Base-by-base conservation (phyloP, 2,329 filamentous ascomycete genomes). In the Cladosporium sp. region DNA sequence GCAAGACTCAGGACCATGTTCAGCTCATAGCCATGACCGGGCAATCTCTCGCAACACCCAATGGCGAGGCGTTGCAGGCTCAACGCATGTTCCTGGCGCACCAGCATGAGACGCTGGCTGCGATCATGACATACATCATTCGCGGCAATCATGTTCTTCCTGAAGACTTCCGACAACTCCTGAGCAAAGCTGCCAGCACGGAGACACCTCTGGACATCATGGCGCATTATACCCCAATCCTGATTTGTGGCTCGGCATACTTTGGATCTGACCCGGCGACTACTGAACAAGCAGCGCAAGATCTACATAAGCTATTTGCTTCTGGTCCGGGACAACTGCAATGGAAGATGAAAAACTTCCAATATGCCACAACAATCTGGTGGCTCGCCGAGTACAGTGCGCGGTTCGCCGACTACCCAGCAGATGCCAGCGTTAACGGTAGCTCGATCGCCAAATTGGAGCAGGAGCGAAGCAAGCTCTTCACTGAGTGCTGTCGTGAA, bases 381-480 rank as follows among this genome's bases (percentile, higher is more conserved):
- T 99, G 95, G 95, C 85, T 97, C 56, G 89, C 92, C 35, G 93
- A 98, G 74, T 97, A 97, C 78, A 95, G 91, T 70, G 92, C 92
- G 2, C 91, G 92, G 83, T 97, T 74, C 62, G 65, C 62, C 7
- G 69, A 70, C 12, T 60, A 40, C 31, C 40, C 64, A n/a, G 57
- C 64, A 33, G 55, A 62, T 35, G 40, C 35, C 21, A 62, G 6
- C 40, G 53, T 62, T 14, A 56, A 60, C 21, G 63, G 57, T 18
- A 60, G 46, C 10, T 49, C 64, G 18, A 61, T 62, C 5, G 66
- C 66, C 14, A 79, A 80, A 78, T 92, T 70, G 10, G 73, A 75
- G 55, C 86, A 87, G 58, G 85, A 89, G 69, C 85, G 92, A 66
- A 88, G 89, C 2, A 89, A 89, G 66, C 84, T 88, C 40, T 96